These are phyloP conservation scores for Candida xiaguanensis DNA, from an alignment of 805 yeast genomes.

Conservation along the genomic window DNA sequence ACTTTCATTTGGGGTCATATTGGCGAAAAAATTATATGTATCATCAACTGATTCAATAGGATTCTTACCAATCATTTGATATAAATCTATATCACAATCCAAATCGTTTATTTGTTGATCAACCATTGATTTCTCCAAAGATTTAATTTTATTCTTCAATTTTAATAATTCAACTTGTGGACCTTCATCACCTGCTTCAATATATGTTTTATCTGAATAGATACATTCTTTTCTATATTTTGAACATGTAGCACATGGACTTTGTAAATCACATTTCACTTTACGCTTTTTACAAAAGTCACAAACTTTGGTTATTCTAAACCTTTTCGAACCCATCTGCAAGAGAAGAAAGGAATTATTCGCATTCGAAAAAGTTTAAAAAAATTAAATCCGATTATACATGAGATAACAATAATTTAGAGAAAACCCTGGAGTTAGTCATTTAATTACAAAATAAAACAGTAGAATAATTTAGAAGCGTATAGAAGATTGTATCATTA, in stretches of 20 bases:
- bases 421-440: too few species aligned
- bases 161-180: constrained; percentile 1
- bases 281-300: constrained; percentile 32
- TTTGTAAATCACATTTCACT: constrained; percentile 32
- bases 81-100: not conserved
- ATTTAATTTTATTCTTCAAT: constrained; percentile 11
- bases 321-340: constrained; percentile 16
- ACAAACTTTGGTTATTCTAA: constrained; percentile 38
- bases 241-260: constrained; percentile 33
- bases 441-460: too few species aligned
- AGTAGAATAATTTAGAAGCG: too few species aligned
- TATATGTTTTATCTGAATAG: constrained; percentile 4
- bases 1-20: constrained; percentile 19
- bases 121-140: constrained; percentile 10
- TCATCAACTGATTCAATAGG: constrained; percentile 15
- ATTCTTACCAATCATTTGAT: constrained; percentile 8
- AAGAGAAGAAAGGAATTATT: not conserved
- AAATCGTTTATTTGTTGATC: not conserved
- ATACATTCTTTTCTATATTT: constrained; percentile 18
- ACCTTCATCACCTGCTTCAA: constrained; percentile 18
- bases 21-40: constrained; percentile 16
- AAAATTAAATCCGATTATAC: not conserved
- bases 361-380: not conserved
- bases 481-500: too few species aligned
- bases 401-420: too few species aligned